Evolutionary conservation across 805 yeast species (phyloP).

Genomic region (Cyberlindnera mycetangii): DNA sequence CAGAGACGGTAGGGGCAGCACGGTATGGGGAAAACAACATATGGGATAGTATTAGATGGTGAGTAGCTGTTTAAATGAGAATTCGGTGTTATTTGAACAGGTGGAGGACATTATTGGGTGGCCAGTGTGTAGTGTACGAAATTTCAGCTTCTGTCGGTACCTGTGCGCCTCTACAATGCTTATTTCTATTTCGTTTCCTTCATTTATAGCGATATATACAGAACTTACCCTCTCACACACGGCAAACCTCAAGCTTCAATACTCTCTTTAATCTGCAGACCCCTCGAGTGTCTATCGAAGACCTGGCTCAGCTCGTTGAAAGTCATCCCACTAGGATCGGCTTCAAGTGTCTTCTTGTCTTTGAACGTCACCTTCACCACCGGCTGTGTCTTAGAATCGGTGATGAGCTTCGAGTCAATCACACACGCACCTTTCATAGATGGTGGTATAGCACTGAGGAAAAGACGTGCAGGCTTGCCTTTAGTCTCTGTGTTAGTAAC

Average conservation of each 20-base stretch:
- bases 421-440: constrained; percentile 56
- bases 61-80: too few relatives aligned
- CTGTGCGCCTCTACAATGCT: too few relatives aligned
- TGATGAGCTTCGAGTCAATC: constrained; percentile 64
- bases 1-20: too few relatives aligned
- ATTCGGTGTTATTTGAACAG: too few relatives aligned
- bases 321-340: constrained; percentile 57
- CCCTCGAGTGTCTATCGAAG: constrained; percentile 82
- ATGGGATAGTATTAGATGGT: too few relatives aligned
- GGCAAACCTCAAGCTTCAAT: constrained; percentile 45
- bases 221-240: too few relatives aligned
- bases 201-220: too few relatives aligned
- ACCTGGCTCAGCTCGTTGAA: constrained; percentile 61
- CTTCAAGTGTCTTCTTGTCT: constrained; percentile 69
- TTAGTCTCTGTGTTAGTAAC: not conserved
- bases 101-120: too few relatives aligned
- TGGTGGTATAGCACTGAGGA: constrained; percentile 80
- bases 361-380: constrained; percentile 72
- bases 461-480: constrained; percentile 77
- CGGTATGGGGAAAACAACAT: too few relatives aligned
- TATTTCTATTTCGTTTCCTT: too few relatives aligned
- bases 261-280: constrained; percentile 70
- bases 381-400: constrained; percentile 46
- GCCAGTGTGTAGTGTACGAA: too few relatives aligned
- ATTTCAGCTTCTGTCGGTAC: too few relatives aligned